phyloP scores from a whole-genome alignment of 139 green algal species.

The Haematococcus sp. region DNA sequence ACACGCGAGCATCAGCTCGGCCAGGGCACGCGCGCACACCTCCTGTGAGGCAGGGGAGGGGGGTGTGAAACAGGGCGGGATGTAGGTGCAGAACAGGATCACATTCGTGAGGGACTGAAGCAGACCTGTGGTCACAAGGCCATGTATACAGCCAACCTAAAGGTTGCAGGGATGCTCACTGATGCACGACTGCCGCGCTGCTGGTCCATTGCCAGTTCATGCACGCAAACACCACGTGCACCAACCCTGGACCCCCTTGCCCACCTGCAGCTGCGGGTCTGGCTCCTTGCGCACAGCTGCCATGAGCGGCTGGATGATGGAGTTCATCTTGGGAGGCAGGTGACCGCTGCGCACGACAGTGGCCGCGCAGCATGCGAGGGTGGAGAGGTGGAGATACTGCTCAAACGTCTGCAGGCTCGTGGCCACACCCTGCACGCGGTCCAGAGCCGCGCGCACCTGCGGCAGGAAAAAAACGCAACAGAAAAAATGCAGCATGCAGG shows the following conservation, averaged over 20 bases:
- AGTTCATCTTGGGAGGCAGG: slow-evolving; percentile 89
- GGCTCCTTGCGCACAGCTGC: slow-evolving; percentile 68
- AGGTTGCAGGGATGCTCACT: too few species aligned
- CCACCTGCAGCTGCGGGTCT: slow-evolving; percentile 56
- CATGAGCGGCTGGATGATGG: slow-evolving; percentile 92
- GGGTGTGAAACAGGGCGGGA: neutral
- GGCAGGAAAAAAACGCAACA: neutral
- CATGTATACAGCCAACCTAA: too few species aligned
- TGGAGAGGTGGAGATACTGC: slow-evolving; percentile 49
- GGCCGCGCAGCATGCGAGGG: slow-evolving; percentile 54
- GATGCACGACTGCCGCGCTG: too few species aligned
- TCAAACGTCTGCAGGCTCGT: slow-evolving; percentile 36
- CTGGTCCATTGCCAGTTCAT: too few species aligned
- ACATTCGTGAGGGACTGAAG: too few species aligned
- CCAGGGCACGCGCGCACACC: slow-evolving; percentile 63
- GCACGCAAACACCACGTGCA: too few species aligned
- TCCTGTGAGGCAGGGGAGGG: slow-evolving; percentile 28
- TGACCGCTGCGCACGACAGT: slow-evolving; percentile 49
- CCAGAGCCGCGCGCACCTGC: neutral
- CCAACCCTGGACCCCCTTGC: too few species aligned
- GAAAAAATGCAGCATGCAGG: too few species aligned
- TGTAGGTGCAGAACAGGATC: neutral
- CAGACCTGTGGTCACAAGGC: too few species aligned
- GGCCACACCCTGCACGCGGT: neutral
- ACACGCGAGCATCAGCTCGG: slow-evolving; percentile 68